phyloP scores from a whole-genome alignment of 495 filamentous ascomycete genomes.

The Beverwykella pulmonaria region DNA sequence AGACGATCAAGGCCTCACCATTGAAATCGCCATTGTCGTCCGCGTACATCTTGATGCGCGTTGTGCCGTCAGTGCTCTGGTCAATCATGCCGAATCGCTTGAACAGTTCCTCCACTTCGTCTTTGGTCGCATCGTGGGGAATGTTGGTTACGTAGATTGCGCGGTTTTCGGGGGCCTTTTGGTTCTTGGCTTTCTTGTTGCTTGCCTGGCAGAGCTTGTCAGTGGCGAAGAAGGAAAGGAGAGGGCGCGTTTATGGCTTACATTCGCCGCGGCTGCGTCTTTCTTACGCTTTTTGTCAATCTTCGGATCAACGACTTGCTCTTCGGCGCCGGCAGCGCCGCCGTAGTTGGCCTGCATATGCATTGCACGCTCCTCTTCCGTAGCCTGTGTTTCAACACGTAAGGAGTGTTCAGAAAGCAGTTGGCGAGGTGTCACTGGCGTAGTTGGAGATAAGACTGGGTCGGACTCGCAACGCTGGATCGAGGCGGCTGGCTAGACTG shows the following conservation, averaged over 20 bases:
- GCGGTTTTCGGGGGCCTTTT: constrained; percentile 66
- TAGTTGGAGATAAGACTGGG: constrained; percentile 4
- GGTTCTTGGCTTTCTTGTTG: constrained; percentile 52
- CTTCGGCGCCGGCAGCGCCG: background rate
- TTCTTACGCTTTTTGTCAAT: constrained; percentile 15
- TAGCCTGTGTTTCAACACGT: background rate
- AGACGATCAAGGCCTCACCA: constrained; percentile 90
- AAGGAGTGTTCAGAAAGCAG: background rate
- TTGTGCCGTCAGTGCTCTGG: constrained; percentile 84
- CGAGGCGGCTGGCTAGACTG: background rate
- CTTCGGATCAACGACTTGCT: background rate
- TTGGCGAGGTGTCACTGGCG: constrained; percentile 4
- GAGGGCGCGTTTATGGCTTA: background rate
- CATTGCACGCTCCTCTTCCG: background rate
- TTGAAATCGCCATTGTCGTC: constrained; percentile 84
- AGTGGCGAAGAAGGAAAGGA: background rate
- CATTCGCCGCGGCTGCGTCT: background rate
- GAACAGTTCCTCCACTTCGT: constrained; percentile 83
- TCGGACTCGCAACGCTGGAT: constrained; percentile 1
- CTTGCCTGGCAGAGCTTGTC: constrained; percentile 6
- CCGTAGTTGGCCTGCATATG: constrained; percentile 6
- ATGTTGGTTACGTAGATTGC: constrained; percentile 89
- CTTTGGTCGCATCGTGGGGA: constrained; percentile 71
- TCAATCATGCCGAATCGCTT: constrained; percentile 89
- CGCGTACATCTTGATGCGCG: constrained; percentile 90